Evolutionary conservation across 2,329 filamentous ascomycete species (phyloP).

Genomic region (Exophiala xenobiotica): DNA sequence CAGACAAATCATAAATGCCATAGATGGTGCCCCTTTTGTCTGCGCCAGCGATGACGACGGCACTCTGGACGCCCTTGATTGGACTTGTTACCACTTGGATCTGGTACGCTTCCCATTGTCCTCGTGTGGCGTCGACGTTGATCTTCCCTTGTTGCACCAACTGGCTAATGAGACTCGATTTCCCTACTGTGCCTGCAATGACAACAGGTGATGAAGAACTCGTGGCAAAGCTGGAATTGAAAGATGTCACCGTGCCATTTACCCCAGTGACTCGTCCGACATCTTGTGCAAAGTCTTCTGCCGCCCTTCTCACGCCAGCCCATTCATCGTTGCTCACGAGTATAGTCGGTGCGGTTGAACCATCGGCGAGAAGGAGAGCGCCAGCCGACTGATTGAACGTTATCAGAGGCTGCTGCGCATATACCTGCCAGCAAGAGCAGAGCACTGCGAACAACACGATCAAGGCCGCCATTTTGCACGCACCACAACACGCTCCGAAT

Average conservation of each 20-base stretch:
- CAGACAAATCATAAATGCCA: constrained; percentile 68
- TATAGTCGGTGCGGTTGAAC: constrained; percentile 37
- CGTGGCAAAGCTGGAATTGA: constrained; percentile 53
- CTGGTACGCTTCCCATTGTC: constrained; percentile 69
- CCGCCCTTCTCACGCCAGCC: constrained; percentile 67
- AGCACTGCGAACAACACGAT: not conserved
- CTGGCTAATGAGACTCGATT: constrained; percentile 60
- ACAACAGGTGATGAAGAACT: constrained; percentile 52
- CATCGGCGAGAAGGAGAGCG: constrained; percentile 7
- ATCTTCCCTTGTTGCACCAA: constrained; percentile 58
- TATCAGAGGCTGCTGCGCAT: constrained; percentile 2
- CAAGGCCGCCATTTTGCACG: not conserved
- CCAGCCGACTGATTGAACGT: constrained; percentile 7
- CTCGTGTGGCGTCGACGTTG: constrained; percentile 57
- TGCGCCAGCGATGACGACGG: constrained; percentile 67
- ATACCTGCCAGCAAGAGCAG: constrained; percentile 1
- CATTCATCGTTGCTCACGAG: constrained; percentile 60
- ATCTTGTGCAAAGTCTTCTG: constrained; percentile 65
- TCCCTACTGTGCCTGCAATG: constrained; percentile 67
- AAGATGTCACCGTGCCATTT: constrained; percentile 57
- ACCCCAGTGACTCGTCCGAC: constrained; percentile 69
- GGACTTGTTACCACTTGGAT: constrained; percentile 60
- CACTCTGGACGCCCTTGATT: constrained; percentile 55
- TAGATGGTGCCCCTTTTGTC: constrained; percentile 68
- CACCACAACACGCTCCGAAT: too few relatives aligned